Percentiles rank a stretch among this genome's conserved stretches.
Conservation (phyloP, 2,329 filamentous ascomycete species). For the Arthrobotrys pseudoclavata region DNA sequence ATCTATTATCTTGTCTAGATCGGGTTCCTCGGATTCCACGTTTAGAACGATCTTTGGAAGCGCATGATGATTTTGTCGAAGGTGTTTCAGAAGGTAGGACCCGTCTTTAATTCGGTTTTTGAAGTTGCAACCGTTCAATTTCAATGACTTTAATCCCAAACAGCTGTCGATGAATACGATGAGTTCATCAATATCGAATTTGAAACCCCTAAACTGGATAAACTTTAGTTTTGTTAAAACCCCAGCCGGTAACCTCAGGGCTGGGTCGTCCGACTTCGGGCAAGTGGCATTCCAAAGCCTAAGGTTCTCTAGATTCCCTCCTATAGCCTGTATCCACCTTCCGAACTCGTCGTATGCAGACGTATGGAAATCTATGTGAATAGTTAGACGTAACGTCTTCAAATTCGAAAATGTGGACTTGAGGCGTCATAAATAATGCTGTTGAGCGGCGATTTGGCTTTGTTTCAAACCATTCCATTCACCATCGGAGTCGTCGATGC, state of each 20-base stretch:
- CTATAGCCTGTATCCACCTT: slow-evolving; percentile 15
- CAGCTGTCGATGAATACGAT: background rate
- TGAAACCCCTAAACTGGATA: background rate
- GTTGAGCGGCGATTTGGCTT: background rate
- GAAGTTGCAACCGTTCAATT: background rate
- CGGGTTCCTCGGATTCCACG: background rate
- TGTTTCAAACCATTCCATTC: background rate
- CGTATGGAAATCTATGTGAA: background rate
- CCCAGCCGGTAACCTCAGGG: background rate
- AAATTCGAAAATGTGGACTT: slow-evolving; percentile 14
- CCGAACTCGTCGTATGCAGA: background rate
- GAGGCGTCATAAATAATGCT: background rate
- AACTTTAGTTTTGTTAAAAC: background rate
- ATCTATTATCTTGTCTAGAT: background rate
- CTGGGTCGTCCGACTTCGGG: no score
- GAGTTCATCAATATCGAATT: background rate
- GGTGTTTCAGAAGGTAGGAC: background rate
- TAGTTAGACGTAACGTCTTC: background rate
- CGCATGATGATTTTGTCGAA: background rate
- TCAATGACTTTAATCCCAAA: background rate
- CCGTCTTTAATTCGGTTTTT: background rate
- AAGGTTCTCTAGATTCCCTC: slow-evolving; percentile 7
- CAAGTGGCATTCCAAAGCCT: background rate
- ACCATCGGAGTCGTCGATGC: background rate
- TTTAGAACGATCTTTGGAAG: background rate